phyloP scores from a whole-genome alignment of 495 filamentous ascomycete genomes.

The Hypoxylon crocopeplum region DNA sequence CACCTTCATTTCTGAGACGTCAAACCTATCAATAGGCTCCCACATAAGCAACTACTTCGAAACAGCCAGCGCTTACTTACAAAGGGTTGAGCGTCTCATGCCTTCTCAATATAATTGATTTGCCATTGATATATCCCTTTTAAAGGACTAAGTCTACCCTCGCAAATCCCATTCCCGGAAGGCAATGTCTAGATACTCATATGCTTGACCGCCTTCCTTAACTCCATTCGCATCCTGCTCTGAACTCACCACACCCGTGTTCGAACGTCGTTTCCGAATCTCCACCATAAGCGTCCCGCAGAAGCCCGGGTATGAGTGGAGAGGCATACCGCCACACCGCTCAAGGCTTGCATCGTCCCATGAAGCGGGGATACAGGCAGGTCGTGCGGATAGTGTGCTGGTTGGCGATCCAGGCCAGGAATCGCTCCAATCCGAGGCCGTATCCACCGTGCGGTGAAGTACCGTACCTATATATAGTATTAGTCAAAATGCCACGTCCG shows the following conservation, averaged over 20 bases:
- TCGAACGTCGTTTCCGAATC: constrained; percentile 6
- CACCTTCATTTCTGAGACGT: not conserved
- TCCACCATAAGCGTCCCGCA: constrained; percentile 11
- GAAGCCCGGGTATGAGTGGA: constrained; percentile 4
- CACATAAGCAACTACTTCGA: not conserved
- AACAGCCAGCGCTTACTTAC: too few species aligned
- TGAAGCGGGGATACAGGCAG: constrained; percentile 92
- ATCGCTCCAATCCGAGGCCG: constrained; percentile 92
- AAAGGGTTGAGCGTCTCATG: not conserved
- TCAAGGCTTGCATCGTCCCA: constrained; percentile 90
- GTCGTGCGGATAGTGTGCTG: constrained; percentile 90
- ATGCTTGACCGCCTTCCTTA: constrained; percentile 29
- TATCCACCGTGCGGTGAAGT: constrained; percentile 95
- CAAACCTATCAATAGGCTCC: not conserved
- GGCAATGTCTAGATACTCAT: constrained; percentile 10
- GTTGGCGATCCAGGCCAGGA: constrained; percentile 94
- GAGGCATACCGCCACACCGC: constrained; percentile 13
- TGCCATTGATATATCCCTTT: not conserved
- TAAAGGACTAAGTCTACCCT: not conserved
- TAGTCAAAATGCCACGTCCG: constrained; percentile 17
- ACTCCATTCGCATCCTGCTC: constrained; percentile 22
- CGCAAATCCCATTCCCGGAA: constrained; percentile 8
- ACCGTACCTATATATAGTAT: constrained; percentile 72
- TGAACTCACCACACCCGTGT: constrained; percentile 8
- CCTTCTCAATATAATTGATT: too few species aligned